These are phyloP conservation scores for Zelopaecilomyces penicillatus DNA, from an alignment of 2,329 filamentous ascomycete genomes.

Conservation along the genomic window DNA sequence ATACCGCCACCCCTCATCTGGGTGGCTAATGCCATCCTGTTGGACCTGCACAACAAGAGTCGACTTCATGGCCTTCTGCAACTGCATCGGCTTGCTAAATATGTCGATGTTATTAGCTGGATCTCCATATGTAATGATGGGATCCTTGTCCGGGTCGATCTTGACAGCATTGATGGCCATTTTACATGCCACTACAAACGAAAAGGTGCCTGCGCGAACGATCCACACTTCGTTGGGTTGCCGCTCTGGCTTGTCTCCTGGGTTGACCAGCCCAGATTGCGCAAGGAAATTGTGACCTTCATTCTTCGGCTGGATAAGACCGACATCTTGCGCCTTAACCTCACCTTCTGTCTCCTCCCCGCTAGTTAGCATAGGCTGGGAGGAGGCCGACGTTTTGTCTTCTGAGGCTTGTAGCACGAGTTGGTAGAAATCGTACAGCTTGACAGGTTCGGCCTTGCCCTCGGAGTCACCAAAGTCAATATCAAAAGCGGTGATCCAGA, in stretches of 20 bases:
- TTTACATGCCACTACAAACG: conserved; percentile 2
- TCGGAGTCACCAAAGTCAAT: conserved; percentile 4
- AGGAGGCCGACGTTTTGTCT: background rate
- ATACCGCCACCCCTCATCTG: conserved; percentile 1
- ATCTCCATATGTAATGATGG: background rate
- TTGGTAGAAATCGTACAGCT: background rate
- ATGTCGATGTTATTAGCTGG: background rate
- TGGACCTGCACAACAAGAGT: background rate
- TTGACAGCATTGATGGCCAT: conserved; percentile 1
- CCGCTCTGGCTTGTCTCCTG: background rate
- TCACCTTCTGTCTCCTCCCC: background rate
- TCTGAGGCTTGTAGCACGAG: conserved; percentile 1
- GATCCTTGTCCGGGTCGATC: background rate
- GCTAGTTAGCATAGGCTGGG: background rate
- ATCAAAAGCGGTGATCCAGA: conserved; percentile 15
- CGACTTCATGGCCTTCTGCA: background rate
- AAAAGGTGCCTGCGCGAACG: conserved; percentile 2
- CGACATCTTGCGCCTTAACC: background rate
- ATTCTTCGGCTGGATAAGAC: background rate
- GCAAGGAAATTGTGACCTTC: conserved; percentile 1
- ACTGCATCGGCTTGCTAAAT: conserved; percentile 1
- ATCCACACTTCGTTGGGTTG: conserved; percentile 1
- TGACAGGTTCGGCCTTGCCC: background rate
- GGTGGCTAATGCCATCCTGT: conserved; percentile 1
- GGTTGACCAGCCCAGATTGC: background rate